Evolutionary conservation across 495 filamentous ascomycete species (phyloP), one percentile per base, ranked within the genome.

Genomic region (Penicillium canariense): DNA sequence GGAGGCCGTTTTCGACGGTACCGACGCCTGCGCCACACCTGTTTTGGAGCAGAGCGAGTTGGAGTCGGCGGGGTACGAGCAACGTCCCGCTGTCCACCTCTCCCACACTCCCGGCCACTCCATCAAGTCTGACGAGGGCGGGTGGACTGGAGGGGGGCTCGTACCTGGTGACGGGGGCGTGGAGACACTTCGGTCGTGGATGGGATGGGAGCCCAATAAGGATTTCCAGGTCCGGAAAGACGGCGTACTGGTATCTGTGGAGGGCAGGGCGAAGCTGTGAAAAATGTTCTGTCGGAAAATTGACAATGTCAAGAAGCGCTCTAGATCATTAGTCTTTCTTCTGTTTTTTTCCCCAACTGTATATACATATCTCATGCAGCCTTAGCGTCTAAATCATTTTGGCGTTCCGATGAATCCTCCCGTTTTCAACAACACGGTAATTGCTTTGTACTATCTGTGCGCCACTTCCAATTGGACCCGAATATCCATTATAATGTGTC

Each of bases 1-100:
- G 93, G 92, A 96, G 69, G 59, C 48, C 5, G 68, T 95, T 3
- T 97, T 96, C 67, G 87, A 94, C 61, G 88, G 87, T 15, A 93
- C 84, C 0, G 93, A 97, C 76, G 91, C 93, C 8, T 97, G 93
- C 68, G 90, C 88, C 51, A 92, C 91, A 18, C 91, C 93, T 2
- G 88, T 97, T 2, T 69, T 96, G 46, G 84, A 83, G 38, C 87
- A 88, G 61, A 57, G 35, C 0, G 92, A 96, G 70, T 73, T 96
- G 50, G 81, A 89, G 65, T 66, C 71, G n/a, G 66, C 76, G 26
- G 75, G 77, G 5, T 90, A 84, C 55, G 87, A 95, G 53, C 90
- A 92, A 66, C 73, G 90, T 56, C 86, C 90, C 20, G 71, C 82
- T 10, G 89, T 96, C 8, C 82, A 84, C 28, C 68, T 96, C 57